These are phyloP conservation scores for Emydomyces testavorans DNA, from an alignment of 2,329 filamentous ascomycete species.

Conservation along the genomic window DNA sequence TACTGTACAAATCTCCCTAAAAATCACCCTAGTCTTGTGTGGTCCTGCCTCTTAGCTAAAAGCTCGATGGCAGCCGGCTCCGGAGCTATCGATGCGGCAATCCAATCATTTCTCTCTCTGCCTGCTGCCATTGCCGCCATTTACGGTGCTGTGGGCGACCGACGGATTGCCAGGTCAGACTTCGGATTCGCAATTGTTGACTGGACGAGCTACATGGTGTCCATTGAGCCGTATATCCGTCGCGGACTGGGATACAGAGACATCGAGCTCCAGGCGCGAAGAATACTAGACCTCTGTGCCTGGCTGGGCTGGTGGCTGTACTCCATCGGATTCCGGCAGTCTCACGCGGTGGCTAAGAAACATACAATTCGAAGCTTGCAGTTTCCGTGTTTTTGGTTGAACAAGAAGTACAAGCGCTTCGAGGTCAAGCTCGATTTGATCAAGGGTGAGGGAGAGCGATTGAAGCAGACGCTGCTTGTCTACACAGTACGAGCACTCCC, in stretches of 20 bases:
- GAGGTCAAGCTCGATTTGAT: conserved; percentile 5
- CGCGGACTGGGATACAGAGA: conserved; percentile 1
- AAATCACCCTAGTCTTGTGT: too few relatives aligned
- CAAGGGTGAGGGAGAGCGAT: conserved; percentile 2
- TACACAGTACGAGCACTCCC: not conserved
- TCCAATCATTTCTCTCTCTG: conserved; percentile 5
- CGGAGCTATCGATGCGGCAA: conserved; percentile 1
- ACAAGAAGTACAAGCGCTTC: conserved; percentile 6
- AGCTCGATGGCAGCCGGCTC: not conserved
- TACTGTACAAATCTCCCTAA: not conserved
- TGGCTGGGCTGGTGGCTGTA: conserved; percentile 8
- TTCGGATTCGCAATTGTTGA: conserved; percentile 9
- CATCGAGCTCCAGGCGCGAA: conserved; percentile 8
- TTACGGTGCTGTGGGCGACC: conserved; percentile 8
- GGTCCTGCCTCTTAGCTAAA: not conserved
- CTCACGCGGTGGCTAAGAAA: conserved; percentile 1
- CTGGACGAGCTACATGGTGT: conserved; percentile 10
- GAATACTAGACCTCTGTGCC: conserved; percentile 6
- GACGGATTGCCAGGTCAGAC: conserved; percentile 7
- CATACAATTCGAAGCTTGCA: not conserved
- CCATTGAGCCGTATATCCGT: conserved; percentile 8
- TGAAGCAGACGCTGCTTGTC: not conserved
- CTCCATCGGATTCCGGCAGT: conserved; percentile 8
- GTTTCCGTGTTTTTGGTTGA: conserved; percentile 6
- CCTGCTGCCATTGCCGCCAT: conserved; percentile 5